Evolutionary conservation across 768 basidiomycete species (phyloP), one percentile per base, ranked within the genome.

Genomic region (Naganishia kalamii): DNA sequence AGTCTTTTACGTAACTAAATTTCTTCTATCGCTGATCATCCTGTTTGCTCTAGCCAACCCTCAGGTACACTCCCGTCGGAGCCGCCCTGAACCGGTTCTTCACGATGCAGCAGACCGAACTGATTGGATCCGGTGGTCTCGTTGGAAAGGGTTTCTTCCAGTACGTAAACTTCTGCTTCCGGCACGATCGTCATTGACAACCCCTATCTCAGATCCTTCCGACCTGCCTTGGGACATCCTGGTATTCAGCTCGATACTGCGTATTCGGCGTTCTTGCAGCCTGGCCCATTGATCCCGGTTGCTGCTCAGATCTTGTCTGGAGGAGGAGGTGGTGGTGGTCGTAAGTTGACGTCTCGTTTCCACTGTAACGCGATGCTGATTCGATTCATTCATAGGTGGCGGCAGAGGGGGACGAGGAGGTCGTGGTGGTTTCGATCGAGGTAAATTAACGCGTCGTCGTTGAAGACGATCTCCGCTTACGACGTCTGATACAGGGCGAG

Each of bases 61-160:
- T n/a, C 49, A 66, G 47, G 33, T 66, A 59, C 43, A 66, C 65
- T 5, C 59, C 65, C 19, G 60, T 60, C 40, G 78, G 78, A 6
- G 71, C 74, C 0, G 68, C 72, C 30, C 75, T 75, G 8, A 76
- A 74, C 51, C 70, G 72, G 47, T 79, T 76, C 69, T 79, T 77
- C 69, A 69, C 65, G 25, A 47, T 74, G 51, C 68, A 70, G 10
- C 72, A 68, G 6, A 70, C 71, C 21, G 54, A 57, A 27, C 4
- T 41, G n/a, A 74, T 79, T 33, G 65, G 74, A 3, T 70, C 71
- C 54, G 78, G 78, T 27, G 76, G 69, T 4, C 65, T 76, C 25
- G 76, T 79, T 32, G 75, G 74, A 61, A 70, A 72, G 49, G 78
- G 78, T 4, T 76, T 79, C 69, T 73, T 74, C 66, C 75, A 76